Conservation (phyloP, 352 stramenopile species). For the Phytophthora vignae region DNA sequence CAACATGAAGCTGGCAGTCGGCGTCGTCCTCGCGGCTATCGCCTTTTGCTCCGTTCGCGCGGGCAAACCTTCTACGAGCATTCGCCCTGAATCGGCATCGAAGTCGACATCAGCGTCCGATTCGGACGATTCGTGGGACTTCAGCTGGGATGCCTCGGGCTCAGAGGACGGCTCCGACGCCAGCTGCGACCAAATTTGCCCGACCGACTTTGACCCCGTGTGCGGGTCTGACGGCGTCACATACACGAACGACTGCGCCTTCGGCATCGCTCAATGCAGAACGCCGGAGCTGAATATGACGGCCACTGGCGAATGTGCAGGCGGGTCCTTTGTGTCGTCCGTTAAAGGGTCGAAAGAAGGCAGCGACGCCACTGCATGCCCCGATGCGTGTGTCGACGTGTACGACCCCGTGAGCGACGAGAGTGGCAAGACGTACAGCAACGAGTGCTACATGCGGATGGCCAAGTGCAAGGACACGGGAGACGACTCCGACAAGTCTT, state of each 20-base stretch:
- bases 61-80: conserved; percentile 3
- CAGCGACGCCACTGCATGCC: conserved; percentile 21
- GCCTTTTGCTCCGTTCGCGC: conserved; percentile 8
- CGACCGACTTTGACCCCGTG: conserved; percentile 32
- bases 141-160: conserved; percentile 30
- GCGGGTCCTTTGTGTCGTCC: conserved; percentile 18
- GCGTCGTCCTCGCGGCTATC: conserved; percentile 18
- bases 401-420: conserved; percentile 48
- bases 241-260: conserved; percentile 31
- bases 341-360: conserved; percentile 12
- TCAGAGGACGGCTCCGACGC: conserved; percentile 21
- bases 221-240: conserved; percentile 49
- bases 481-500: conserved; percentile 25
- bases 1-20: conserved; percentile 16
- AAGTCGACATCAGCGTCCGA: conserved; percentile 2
- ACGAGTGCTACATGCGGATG: conserved; percentile 49
- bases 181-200: conserved; percentile 34
- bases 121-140: conserved; percentile 18
- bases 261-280: conserved; percentile 33
- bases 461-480: conserved; percentile 42
- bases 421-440: conserved; percentile 47
- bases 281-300: conserved; percentile 13
- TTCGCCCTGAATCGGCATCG: neutral
- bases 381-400: conserved; percentile 46
- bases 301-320: conserved; percentile 22